phyloP scores from a whole-genome alignment of 805 yeast species.

The Hanseniaspora valbyensis region DNA sequence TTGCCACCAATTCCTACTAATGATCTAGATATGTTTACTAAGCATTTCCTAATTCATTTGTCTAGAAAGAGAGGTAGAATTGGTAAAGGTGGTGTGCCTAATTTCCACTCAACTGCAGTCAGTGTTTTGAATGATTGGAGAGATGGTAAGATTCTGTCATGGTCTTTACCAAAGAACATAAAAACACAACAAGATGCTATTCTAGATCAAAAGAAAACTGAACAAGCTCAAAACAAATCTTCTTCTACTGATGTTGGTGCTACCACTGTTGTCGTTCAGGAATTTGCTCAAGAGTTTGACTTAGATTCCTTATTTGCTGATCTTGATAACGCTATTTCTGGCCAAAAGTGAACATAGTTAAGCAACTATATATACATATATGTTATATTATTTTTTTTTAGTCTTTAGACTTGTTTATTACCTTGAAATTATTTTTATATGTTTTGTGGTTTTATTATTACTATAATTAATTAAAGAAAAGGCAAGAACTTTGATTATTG shows the following conservation, averaged over 20 bases:
- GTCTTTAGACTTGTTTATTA: too few relatives aligned
- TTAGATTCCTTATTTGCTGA: slow-evolving; percentile 63
- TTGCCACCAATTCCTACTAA: slow-evolving; percentile 68
- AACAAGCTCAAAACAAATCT: slow-evolving; percentile 41
- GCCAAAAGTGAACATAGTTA: slow-evolving; percentile 15
- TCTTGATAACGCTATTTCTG: slow-evolving; percentile 29
- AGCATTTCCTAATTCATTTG: slow-evolving; percentile 79
- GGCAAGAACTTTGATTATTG: background rate
- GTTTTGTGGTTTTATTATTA: too few relatives aligned
- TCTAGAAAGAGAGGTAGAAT: slow-evolving; percentile 88
- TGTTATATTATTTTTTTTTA: too few relatives aligned
- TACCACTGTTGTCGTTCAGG: slow-evolving; percentile 60
- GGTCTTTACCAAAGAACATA: slow-evolving; percentile 65
- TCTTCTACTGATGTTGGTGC: slow-evolving; percentile 21
- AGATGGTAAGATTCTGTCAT: slow-evolving; percentile 86
- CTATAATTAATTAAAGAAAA: too few relatives aligned
- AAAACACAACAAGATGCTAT: slow-evolving; percentile 28
- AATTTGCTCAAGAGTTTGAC: slow-evolving; percentile 92
- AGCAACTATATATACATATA: slow-evolving; percentile 36
- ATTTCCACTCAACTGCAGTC: slow-evolving; percentile 72
- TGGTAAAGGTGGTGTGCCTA: slow-evolving; percentile 88
- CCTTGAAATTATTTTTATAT: too few relatives aligned
- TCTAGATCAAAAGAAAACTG: slow-evolving; percentile 25
- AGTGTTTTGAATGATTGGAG: slow-evolving; percentile 89
- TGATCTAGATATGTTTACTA: slow-evolving; percentile 66